Evolutionary conservation across 768 basidiomycete species (phyloP), one percentile per base, ranked within the genome.

Genomic region (Tylopilus subfusipes): DNA sequence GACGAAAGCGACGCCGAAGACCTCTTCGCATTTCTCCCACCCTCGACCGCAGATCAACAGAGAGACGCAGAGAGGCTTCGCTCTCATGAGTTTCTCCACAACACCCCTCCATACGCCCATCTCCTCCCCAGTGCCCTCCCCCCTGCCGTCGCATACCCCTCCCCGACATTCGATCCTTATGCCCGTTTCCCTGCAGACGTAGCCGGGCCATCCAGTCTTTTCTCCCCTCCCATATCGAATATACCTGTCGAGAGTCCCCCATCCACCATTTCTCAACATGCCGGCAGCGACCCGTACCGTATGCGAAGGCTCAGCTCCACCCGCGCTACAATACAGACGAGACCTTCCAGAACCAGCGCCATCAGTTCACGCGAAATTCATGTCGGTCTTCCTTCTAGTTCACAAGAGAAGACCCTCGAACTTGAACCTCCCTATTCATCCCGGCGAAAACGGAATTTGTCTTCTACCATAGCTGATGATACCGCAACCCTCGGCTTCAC

Each of bases 21-120:
- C 66, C 89, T 95, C 58, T 96, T 96, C 72, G 93, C 93, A 0
- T 96, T 92, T 73, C 77, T 85, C 19, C 87, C 92, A 34, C 90
- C 92, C n/a, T 77, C 79, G 3, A 90, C 93, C 22, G 85, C 86
- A 14, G 83, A 86, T 53, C 75, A 68, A 46, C 65, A 69, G 48
- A 70, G 66, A 46, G 59, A 68, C 30, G 55, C 54, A 46, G 49
- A 67, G 50, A 67, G 67, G 50, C 68, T 58, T 48, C 63, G 54
- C 39, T 54, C 68, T 10, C 72, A 72, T 38, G 48, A 51, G 51
- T 58, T 50, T 58, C 49, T 57, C 64, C 56, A 45, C 61, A 61
- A n/a, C 56, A 48, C 50, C 55, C 62, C 56, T 55, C 58, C 49
- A 53, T 68, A 61, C 61, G 42, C 56, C 48, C 63, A 56, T 61